Evolutionary conservation across 352 stramenopile species (phyloP), one percentile per base, ranked within the genome.

Genomic region (Phytopythium delawarense): DNA sequence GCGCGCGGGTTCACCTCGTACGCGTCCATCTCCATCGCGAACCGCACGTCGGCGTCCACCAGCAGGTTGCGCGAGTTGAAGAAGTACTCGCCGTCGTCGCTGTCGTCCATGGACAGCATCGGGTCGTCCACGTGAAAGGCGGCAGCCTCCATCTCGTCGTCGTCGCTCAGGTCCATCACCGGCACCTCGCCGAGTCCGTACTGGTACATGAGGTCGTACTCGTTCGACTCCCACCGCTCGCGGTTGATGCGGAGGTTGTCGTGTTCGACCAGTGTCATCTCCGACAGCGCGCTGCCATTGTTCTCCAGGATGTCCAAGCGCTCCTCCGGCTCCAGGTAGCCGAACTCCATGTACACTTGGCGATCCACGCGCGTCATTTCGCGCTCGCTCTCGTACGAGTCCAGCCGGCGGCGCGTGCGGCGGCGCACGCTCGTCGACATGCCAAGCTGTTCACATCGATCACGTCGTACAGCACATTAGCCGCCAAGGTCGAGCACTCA

Each of bases 131-230:
- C 75, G 6, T 71, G 54, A 28, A 69, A 61, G 37, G 82, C 65
- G 2, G 74, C 66, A 2, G 75, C 63, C 44, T 66, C 72, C 56
- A 86, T 63, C 67, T 84, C 78, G 58, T 89, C 78, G 59, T 88
- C 72, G 62, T 79, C 64, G 37, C 60, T 65, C 62, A 88, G 72
- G 34, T 87, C 80, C 67, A 90, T 76, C 34, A 87, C 62, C 0
- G 77, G 74, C 30, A 81, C 74, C 48, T 92, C 80, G 5, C 83
- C 83, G 53, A 92, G 71, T 35, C 80, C 81, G 58, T 81, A 92
- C 69, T 93, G 84, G 68, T 91, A 88, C 69, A 89, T 76, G 62
- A 93, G 70, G 61, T 93, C 84, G 67, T 90, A 93, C 66, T 93
- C 84, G 65, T 93, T 93, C 28, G 84, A 91, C 60, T 93, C 84